These are phyloP conservation scores for Geosmithia morbida DNA, from an alignment of 2,329 filamentous ascomycete species.

Conservation along the genomic window DNA sequence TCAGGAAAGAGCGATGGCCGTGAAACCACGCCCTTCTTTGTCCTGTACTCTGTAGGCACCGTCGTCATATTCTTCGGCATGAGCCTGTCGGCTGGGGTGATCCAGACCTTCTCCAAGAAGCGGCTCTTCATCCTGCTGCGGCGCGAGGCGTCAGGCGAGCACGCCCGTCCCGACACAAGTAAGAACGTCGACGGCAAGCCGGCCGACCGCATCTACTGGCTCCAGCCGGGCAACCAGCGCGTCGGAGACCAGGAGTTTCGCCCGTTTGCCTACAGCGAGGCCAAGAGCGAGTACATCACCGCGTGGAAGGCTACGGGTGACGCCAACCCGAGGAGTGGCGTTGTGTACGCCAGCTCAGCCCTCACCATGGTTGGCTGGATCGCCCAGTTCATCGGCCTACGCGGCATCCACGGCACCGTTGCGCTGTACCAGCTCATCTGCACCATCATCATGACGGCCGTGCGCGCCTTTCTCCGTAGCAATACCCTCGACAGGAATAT, in stretches of 20 bases:
- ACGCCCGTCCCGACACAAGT: conserved; percentile 4
- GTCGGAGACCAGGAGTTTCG: conserved; percentile 11
- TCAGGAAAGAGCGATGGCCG: neutral
- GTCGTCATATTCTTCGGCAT: conserved; percentile 7
- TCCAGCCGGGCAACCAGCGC: conserved; percentile 8
- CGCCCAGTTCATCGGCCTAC: conserved; percentile 8
- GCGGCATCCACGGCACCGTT: conserved; percentile 8
- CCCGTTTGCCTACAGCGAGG: conserved; percentile 7
- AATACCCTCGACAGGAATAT: conserved; percentile 5
- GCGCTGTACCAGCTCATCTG: conserved; percentile 7
- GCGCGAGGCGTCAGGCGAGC: neutral
- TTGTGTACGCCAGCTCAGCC: conserved; percentile 1
- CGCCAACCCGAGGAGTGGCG: neutral
- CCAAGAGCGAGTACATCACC: neutral
- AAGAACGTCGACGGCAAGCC: neutral
- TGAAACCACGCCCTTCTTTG: conserved; percentile 4
- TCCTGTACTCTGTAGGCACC: conserved; percentile 8
- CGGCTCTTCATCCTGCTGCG: neutral
- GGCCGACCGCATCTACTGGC: conserved; percentile 5
- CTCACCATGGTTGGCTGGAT: conserved; percentile 5
- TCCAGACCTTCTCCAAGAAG: conserved; percentile 1
- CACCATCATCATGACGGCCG: conserved; percentile 7
- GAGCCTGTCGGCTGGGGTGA: conserved; percentile 8
- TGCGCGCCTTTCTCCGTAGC: conserved; percentile 6
- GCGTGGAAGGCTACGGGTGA: conserved; percentile 5